Conservation (phyloP, 2,329 filamentous ascomycete genomes). For the Esteya vermicola region DNA sequence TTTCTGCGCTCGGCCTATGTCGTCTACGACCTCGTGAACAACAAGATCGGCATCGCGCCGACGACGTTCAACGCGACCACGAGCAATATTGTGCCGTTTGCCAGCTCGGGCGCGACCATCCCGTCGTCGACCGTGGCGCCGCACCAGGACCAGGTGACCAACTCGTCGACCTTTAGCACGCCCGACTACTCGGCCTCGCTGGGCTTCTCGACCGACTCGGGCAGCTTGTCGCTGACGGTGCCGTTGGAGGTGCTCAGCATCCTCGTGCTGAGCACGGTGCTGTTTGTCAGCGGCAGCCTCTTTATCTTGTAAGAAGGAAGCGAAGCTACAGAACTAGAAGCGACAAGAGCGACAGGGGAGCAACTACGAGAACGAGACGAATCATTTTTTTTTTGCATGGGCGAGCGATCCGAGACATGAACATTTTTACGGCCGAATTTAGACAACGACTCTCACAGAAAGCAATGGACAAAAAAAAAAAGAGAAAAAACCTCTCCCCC, state of each 20-base stretch:
- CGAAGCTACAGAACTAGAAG: not conserved
- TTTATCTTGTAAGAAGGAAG: constrained; percentile 1
- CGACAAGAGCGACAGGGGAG: not conserved
- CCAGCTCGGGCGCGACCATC: constrained; percentile 32
- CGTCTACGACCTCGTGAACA: constrained; percentile 44
- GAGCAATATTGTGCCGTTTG: constrained; percentile 34
- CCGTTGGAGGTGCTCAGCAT: constrained; percentile 6
- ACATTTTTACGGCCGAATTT: too few species aligned
- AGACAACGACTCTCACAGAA: too few species aligned
- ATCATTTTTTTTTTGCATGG: too few species aligned
- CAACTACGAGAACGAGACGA: not conserved
- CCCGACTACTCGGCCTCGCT: constrained; percentile 20
- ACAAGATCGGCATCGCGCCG: constrained; percentile 38
- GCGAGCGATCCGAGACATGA: too few species aligned
- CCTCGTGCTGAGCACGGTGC: not conserved
- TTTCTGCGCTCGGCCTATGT: constrained; percentile 47
- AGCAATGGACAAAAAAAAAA: too few species aligned
- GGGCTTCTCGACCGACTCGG: constrained; percentile 18
- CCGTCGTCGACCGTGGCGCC: constrained; percentile 32
- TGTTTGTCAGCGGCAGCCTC: constrained; percentile 7
- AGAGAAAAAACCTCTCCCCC: too few species aligned
- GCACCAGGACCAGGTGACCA: constrained; percentile 21
- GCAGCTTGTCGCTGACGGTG: not conserved
- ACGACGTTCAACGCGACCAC: constrained; percentile 40
- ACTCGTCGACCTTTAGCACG: constrained; percentile 12